Base-by-base conservation (phyloP, 495 filamentous ascomycete genomes). In the Cairneyella variabilis region DNA sequence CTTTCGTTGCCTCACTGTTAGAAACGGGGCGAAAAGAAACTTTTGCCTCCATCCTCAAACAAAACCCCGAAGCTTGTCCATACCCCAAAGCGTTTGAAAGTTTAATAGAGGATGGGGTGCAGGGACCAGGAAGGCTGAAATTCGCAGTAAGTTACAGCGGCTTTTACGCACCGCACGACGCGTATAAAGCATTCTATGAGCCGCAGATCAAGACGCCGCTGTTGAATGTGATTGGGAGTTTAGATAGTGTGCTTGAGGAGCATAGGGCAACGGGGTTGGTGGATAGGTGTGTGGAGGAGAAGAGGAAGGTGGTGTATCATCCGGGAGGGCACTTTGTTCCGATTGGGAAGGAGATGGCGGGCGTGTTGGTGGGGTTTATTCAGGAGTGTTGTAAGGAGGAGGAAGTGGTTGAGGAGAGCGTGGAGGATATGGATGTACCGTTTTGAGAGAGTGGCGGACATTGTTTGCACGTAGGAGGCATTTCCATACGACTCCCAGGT, bases 281-380 rank as follows among this genome's bases (percentile, higher is more conserved):
- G 30, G 80, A 86, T 16, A 75, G 79, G 45, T 95, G 88, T 69
- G 75, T 65, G 47, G 82, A 82, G 12, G 79, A 69, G 9, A 78
- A 71, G 56, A 63, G 71, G 16, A 65, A 66, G 43, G 83, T 91
- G 27, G 78, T 95, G 34, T 83, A 79, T 59, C 93, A 97, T 74
- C 92, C 93, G 2, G 93, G 93, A 12, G 92, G 93, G 0, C 93
- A 98, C 68, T 95, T 92, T 64, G 74, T 98, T 62, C 93, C 93
- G 0, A 82, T 86, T 47, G 79, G 81, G 59, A 85, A 86, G 71
- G 83, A 88, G 55, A 96, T 85, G 79, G 80, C 86, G 34, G 82
- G 83, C 72, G 83, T 79, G 41, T 67, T 92, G 45, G 82, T 84
- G 34, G 79, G 75, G 23, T 98, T 96, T 70, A 78, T 97, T 23